Evolutionary conservation across 805 yeast genomes (phyloP), one percentile per base, ranked within the genome.

Genomic region (Lachancea meyersii): DNA sequence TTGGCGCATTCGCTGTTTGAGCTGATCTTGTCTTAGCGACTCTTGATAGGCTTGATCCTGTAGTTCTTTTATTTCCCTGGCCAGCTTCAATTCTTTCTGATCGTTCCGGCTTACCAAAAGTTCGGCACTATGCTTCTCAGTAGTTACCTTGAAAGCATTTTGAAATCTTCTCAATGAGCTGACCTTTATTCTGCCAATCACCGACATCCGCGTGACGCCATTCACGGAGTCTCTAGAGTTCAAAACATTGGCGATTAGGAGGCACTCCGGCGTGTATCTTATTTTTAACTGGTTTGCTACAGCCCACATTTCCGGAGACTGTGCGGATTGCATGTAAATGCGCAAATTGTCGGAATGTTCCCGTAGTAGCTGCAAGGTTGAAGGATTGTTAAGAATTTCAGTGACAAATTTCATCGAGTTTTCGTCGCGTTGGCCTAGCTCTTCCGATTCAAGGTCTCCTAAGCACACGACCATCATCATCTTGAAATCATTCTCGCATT

Each of bases 1-100:
- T 36, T 62, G 57, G 48, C 70, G 74, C 46, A 73, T 67, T 31
- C 69, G 61, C 53, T 74, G 75, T 53, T 80, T 79, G 32, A 69
- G 50, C 49, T 67, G 70, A 60, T 85, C 93, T 36, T 66, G 69
- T 27, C 71, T 63, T 39, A 84, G 63, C 0, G 87, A 78, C 47
- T 71, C 73, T 49, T 77, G 72, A 54, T 78, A 85, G 16, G 86
- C 86, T 38, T 68, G 64, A 50, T 83, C 87, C 58, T 84, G 93
- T 48, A 77, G 72, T 50, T 76, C 73, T 49, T 77, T 72, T 16
- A 84, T 63, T 22, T 73, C 64, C 53, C 87, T 77, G 27, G 80
- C 71, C 47, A 73, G 60, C 34, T 73, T 75, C 38, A 77, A 64
- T 45, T 82, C 86, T 44, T 77, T 71, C 38, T 73, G 72, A 53